Conservation (phyloP, 2,329 filamentous ascomycete genomes). For the Talaromyces pinophilus region DNA sequence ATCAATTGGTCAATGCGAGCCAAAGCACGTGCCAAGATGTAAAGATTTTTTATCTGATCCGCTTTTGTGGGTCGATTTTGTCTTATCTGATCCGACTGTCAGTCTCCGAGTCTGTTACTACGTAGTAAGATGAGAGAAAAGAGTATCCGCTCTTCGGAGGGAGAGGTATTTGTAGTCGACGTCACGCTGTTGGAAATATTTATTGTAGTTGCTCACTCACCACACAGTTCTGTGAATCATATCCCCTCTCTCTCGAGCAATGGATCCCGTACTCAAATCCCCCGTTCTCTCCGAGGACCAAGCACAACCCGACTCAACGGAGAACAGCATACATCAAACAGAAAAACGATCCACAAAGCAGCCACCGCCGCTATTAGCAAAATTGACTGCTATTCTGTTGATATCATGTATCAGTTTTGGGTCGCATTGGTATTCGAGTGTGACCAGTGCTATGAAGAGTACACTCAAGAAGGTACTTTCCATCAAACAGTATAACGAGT, state of each 20-base stretch:
- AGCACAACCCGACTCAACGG: neutral
- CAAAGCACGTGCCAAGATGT: neutral
- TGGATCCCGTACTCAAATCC: neutral
- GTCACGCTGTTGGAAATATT: neutral
- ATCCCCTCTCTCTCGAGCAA: neutral
- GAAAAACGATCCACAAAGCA: neutral
- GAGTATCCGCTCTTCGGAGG: slow-evolving; percentile 1
- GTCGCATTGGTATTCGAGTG: slow-evolving; percentile 61
- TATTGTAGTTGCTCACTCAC: neutral
- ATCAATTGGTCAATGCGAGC: neutral
- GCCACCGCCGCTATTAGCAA: slow-evolving; percentile 23
- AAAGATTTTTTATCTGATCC: slow-evolving; percentile 8
- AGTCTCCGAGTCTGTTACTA: no score
- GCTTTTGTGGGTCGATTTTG: neutral
- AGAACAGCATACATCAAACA: neutral
- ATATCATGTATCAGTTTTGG: slow-evolving; percentile 58
- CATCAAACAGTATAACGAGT: no score
- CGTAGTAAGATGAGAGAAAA: no score
- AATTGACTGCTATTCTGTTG: slow-evolving; percentile 49
- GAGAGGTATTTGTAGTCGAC: neutral
- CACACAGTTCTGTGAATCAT: neutral
- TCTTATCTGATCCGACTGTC: slow-evolving; percentile 5
- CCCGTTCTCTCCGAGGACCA: neutral
- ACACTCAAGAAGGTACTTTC: slow-evolving; percentile 57
- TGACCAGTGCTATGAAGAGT: slow-evolving; percentile 62